A percentile compares a stretch with the other conserved stretches of the same genome.
Evolutionary conservation across 2,329 filamentous ascomycete genomes (phyloP).

Genomic region (Colletotrichum incanum): DNA sequence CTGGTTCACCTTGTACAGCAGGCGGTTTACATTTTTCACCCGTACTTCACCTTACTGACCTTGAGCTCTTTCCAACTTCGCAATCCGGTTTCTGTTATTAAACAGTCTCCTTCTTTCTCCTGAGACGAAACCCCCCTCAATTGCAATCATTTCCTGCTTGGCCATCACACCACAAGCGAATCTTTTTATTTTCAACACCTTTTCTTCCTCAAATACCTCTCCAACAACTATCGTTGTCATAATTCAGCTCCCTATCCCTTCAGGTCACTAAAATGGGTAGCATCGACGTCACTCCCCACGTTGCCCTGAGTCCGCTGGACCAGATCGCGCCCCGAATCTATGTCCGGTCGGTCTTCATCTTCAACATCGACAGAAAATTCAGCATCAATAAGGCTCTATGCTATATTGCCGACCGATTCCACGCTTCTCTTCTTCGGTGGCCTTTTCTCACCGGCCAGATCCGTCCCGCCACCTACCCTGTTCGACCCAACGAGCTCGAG

Average conservation of each 20-base stretch:
- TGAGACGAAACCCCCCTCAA: no score
- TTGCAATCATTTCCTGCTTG: background rate
- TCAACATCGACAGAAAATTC: background rate
- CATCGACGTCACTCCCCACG: background rate
- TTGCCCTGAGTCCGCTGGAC: conserved; percentile 15
- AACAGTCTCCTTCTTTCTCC: background rate
- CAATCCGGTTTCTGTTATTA: no score
- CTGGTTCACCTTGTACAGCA: background rate
- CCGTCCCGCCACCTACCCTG: background rate
- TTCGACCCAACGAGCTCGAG: conserved; percentile 17
- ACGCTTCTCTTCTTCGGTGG: conserved; percentile 2
- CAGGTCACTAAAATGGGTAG: background rate
- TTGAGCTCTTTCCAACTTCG: background rate
- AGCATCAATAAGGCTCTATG: background rate
- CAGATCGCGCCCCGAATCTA: conserved; percentile 40
- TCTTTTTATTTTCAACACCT: background rate
- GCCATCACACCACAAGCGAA: background rate
- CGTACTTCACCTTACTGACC: background rate
- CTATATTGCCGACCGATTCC: conserved; percentile 1
- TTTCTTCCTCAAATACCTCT: background rate
- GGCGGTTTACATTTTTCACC: background rate
- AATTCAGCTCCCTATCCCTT: background rate
- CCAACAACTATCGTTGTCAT: background rate
- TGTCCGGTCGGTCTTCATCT: conserved; percentile 22
- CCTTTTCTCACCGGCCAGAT: conserved; percentile 33